A percentile compares a stretch with the other conserved stretches of the same genome.
These are phyloP conservation scores for Blumeriella jaapii DNA, from an alignment of 2,329 filamentous ascomycete species.

Conservation along the genomic window DNA sequence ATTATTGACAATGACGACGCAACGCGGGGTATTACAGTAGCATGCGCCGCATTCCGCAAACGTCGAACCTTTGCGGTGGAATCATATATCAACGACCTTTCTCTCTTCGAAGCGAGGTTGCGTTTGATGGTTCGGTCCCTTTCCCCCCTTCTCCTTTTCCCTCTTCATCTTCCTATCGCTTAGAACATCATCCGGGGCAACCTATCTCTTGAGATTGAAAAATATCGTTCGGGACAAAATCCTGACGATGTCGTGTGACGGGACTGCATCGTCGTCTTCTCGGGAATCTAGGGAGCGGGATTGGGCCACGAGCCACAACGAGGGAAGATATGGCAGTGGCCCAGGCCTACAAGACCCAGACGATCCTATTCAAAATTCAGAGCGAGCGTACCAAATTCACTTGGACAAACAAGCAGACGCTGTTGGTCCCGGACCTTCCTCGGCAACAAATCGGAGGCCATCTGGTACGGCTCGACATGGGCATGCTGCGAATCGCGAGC, in stretches of 20 bases:
- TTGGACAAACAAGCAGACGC: constrained; percentile 10
- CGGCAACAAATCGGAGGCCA: constrained; percentile 8
- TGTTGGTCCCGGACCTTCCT: constrained; percentile 10
- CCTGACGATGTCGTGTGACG: constrained; percentile 6
- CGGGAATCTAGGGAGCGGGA: constrained; percentile 8
- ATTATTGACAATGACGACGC: neutral
- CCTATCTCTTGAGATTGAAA: neutral
- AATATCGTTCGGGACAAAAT: neutral
- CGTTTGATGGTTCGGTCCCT: neutral
- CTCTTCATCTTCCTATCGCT: neutral
- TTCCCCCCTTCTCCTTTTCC: neutral
- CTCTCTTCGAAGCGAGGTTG: neutral
- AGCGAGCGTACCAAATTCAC: constrained; percentile 9
- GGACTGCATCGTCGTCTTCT: constrained; percentile 9
- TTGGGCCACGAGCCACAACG: constrained; percentile 6
- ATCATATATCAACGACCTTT: neutral
- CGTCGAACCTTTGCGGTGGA: neutral
- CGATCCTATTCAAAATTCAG: constrained; percentile 15
- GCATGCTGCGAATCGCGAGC: constrained; percentile 11
- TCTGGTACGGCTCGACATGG: constrained; percentile 6
- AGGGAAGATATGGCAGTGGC: constrained; percentile 12
- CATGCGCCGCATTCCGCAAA: neutral
- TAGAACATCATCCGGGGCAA: neutral
- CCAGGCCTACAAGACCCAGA: constrained; percentile 13
- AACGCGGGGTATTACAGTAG: neutral